Evolutionary conservation across 345 rosid genomes (phyloP).

Genomic region (Theobroma cacao): DNA sequence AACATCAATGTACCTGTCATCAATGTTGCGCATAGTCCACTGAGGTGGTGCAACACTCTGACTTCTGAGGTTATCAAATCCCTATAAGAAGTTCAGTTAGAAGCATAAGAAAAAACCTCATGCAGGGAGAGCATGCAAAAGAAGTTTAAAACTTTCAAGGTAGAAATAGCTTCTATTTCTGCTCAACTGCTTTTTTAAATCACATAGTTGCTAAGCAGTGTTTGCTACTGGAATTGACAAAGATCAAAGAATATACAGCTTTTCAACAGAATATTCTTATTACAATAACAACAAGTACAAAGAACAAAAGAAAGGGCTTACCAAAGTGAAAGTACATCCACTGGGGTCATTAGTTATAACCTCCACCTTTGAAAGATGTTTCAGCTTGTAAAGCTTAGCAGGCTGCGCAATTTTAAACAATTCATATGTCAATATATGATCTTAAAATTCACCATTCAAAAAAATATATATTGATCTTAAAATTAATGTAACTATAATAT

Average conservation of each 20-base stretch:
- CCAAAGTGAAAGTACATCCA: constrained; percentile 95
- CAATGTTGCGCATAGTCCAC: constrained; percentile 98
- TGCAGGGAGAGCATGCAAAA: not conserved
- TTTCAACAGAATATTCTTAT: not conserved
- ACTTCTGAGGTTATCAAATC: constrained; percentile 97
- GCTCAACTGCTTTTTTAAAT: constrained; percentile 19
- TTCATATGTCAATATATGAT: constrained; percentile 15
- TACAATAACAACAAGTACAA: too few species aligned
- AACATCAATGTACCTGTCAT: constrained; percentile 64
- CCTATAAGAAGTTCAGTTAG: constrained; percentile 55
- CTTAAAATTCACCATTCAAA: too few species aligned
- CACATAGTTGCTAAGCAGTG: not conserved
- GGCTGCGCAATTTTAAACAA: constrained; percentile 52
- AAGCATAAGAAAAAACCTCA: not conserved
- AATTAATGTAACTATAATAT: not conserved
- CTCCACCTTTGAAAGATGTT: constrained; percentile 94
- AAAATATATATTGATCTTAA: too few species aligned
- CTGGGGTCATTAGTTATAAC: constrained; percentile 93
- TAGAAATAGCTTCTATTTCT: not conserved
- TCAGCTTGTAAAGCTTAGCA: constrained; percentile 89
- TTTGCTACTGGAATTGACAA: not conserved
- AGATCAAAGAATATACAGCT: constrained; percentile 11
- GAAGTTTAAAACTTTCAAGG: not conserved
- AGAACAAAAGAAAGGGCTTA: constrained; percentile 31
- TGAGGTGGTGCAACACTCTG: constrained; percentile 97